Evolutionary conservation across 352 stramenopile species (phyloP), one percentile per base, ranked within the genome.

Genomic region (Pythium myriotylum): DNA sequence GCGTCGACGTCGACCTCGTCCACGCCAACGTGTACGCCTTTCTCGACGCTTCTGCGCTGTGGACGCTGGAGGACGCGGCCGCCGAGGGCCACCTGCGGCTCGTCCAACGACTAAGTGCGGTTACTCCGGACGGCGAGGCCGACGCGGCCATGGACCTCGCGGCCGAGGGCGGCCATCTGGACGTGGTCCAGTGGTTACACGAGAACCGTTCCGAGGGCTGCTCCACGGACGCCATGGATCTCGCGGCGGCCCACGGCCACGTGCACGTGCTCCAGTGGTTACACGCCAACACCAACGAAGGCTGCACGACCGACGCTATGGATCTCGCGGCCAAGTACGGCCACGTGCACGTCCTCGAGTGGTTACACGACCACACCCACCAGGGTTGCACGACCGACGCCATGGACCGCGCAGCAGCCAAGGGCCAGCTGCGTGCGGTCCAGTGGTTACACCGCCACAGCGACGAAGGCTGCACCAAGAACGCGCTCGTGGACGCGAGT

Each of bases 401-500:
- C 2, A 67, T 79, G 65, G 71, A 81, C 37, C 24, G 52, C 39
- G 68, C 73, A 7, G 67, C 61, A 4, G 59, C 53, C 22, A 59
- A 64, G 3, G 65, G 68, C 2, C 51, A 77, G 29, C 54, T 81
- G 37, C 22, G 63, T 3, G 37, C 76, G 2, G 52, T 82, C 13
- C 59, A 69, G 23, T 83, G 59, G 56, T 65, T 83, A 19, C 67
- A 81, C 47, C 50, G 54, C 16, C 19, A 68, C 26, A 66, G 72
- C 1, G 39, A 64, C 3, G 73, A 83, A 69, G 76, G 79, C 26
- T 84, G 74, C 55, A 73, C 76, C 8, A 65, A 59, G 48, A 68
- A 68, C 14, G 77, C 79, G 13, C 59, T 86, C 35, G 48, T 72
- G 37, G 68, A 78, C 27, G 79, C 79, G 23, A 72, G 73, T 26